A percentile compares a stretch with the other conserved stretches of the same genome.
Conservation (phyloP, 1,139 yeast species). For the Candida sanyaensis region DNA sequence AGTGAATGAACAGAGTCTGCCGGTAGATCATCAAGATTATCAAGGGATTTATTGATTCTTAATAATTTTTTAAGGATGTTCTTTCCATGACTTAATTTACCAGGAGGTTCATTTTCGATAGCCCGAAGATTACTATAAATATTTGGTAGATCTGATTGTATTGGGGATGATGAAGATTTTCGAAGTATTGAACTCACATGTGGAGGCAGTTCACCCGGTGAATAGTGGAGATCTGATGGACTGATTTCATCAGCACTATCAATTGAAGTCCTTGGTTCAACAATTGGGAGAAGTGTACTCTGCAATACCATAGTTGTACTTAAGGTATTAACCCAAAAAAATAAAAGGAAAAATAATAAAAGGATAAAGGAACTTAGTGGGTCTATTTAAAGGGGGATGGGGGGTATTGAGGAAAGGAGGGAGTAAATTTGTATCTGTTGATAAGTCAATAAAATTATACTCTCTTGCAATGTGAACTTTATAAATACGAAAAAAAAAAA, state of each 20-base stretch:
- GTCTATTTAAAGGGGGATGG: too few species aligned
- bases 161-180: slow-evolving; percentile 20
- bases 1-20: background rate
- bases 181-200: slow-evolving; percentile 2
- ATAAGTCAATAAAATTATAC: too few species aligned
- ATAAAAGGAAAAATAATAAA: background rate
- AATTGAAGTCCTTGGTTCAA: slow-evolving; percentile 5
- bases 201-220: slow-evolving; percentile 2
- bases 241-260: slow-evolving; percentile 9
- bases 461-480: too few species aligned
- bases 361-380: too few species aligned
- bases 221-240: slow-evolving; percentile 10
- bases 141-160: slow-evolving; percentile 25
- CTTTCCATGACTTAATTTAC: slow-evolving; percentile 8
- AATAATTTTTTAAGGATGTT: slow-evolving; percentile 16
- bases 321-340: background rate
- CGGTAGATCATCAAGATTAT: slow-evolving; percentile 9
- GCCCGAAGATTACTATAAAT: slow-evolving; percentile 25
- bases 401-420: too few species aligned
- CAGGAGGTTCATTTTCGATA: slow-evolving; percentile 18
- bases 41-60: slow-evolving; percentile 16
- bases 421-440: too few species aligned
- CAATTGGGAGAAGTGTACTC: background rate
- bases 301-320: background rate
- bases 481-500: too few species aligned